Conservation (phyloP, 208 protist species). For the Trypanosoma avium region DNA sequence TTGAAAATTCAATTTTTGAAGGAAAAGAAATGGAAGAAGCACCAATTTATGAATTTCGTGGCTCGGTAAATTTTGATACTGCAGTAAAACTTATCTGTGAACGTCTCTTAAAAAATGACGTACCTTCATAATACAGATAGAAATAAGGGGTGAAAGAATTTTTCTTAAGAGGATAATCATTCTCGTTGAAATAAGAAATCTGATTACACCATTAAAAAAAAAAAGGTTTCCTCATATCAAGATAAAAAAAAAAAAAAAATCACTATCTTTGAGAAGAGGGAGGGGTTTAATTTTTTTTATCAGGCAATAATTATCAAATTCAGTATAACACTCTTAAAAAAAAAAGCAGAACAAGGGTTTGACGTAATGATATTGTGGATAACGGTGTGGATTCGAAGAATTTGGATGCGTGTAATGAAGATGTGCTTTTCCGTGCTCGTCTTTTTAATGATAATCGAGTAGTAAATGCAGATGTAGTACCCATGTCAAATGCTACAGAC, state of each 20-base stretch:
- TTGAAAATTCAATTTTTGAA: constrained; percentile 4
- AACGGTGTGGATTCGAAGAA: neutral
- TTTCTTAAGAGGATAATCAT: no score
- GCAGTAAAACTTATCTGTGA: constrained; percentile 21
- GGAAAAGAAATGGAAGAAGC: neutral
- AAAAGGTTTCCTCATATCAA: no score
- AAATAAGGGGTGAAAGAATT: no score
- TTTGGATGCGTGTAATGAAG: neutral
- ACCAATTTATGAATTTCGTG: constrained; percentile 21
- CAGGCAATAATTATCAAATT: no score
- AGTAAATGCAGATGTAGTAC: neutral
- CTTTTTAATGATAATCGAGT: neutral
- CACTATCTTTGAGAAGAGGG: neutral
- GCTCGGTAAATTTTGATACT: constrained; percentile 25
- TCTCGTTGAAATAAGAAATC: no score
- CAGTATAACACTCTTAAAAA: neutral
- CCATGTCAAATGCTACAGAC: neutral
- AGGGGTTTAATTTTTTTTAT: no score
- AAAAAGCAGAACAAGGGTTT: neutral
- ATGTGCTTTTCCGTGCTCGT: neutral
- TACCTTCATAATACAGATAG: no score
- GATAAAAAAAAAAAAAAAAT: neutral
- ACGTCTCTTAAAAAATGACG: neutral
- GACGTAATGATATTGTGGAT: neutral
- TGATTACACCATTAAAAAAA: neutral